Conservation (phyloP, 108 stramenopile species). For the Discostella stelligeroides region DNA sequence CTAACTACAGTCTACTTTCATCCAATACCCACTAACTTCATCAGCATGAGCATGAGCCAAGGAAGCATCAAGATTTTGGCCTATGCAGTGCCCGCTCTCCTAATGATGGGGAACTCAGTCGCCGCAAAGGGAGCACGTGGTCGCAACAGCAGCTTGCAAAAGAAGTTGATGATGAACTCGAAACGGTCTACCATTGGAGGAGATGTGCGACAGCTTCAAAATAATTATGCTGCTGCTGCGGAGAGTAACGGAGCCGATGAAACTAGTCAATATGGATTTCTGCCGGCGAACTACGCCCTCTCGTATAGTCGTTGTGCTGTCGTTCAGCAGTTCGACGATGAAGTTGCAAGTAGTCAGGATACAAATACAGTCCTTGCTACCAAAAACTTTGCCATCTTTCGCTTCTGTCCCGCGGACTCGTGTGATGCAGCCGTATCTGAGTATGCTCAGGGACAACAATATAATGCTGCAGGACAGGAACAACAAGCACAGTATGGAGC, state of each 20-base stretch:
- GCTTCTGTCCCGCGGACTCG: constrained; percentile 69
- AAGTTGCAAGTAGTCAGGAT: constrained; percentile 45
- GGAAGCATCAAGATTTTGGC: neutral
- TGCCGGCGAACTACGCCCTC: constrained; percentile 60
- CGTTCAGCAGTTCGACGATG: constrained; percentile 38
- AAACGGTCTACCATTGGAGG: neutral
- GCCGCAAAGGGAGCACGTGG: neutral
- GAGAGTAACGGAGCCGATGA: neutral
- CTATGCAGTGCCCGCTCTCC: constrained; percentile 1
- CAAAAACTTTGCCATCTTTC: constrained; percentile 78
- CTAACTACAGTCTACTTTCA: too few relatives aligned
- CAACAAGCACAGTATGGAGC: constrained; percentile 24
- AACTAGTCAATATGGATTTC: neutral
- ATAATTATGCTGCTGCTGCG: neutral
- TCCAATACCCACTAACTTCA: too few relatives aligned
- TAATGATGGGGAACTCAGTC: neutral
- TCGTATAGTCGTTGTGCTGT: constrained; percentile 78
- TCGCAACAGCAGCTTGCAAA: neutral
- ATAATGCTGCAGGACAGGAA: constrained; percentile 2
- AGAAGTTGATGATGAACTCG: neutral
- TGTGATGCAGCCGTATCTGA: constrained; percentile 40
- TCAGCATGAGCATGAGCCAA: too few relatives aligned
- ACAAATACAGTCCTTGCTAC: constrained; percentile 53
- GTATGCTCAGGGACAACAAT: neutral
- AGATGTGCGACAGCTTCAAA: neutral